Evolutionary conservation across 257 asterid species (phyloP), one percentile per base, ranked within the genome.

Genomic region (Linderniella brevidens): DNA sequence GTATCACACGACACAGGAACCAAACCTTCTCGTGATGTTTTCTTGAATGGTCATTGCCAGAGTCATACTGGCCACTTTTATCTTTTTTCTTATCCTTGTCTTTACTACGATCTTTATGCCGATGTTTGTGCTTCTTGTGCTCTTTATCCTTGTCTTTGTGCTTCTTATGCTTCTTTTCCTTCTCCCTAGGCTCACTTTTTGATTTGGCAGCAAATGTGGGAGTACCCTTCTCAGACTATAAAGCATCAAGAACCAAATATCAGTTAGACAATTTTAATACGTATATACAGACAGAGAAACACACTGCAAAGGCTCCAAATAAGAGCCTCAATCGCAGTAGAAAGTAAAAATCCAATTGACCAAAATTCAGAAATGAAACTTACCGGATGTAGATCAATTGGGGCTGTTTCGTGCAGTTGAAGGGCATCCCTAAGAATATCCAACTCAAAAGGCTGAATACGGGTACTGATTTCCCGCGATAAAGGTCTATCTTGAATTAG

Each of bases 81-180:
- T 85, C 94, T 55, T 81, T 85, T 74, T 77, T 85, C 75, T 76
- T 88, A 68, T 88, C 96, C 70, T 79, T 86, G 65, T 87, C 92
- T 64, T 85, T 85, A 64, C 82, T 72, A 29, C 79, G 70, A 64
- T 79, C 82, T 58, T 79, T 79, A 49, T 72, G 82, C 11, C 72
- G 86, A 60, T 70, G 92, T 53, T 70, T 75, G 63, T 79, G 82
- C 75, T 64, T 79, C 64, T 72, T 76, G 54, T 68, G 82, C 65
- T 73, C 79, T 57, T 65, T 72, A 50, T 75, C 82, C 45, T 50
- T 58, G 17, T 70, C 82, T 63, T 62, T 73, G 48, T 68, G 83
- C 57, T 73, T 76, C 65, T 63, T 73, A 59, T 65, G 85, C 77
- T 69, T 72, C 66, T 73, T 73, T 60, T 73, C 82, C 76, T 73